phyloP scores from a whole-genome alignment of 805 yeast species.

The Barnettozyma vustinii region DNA sequence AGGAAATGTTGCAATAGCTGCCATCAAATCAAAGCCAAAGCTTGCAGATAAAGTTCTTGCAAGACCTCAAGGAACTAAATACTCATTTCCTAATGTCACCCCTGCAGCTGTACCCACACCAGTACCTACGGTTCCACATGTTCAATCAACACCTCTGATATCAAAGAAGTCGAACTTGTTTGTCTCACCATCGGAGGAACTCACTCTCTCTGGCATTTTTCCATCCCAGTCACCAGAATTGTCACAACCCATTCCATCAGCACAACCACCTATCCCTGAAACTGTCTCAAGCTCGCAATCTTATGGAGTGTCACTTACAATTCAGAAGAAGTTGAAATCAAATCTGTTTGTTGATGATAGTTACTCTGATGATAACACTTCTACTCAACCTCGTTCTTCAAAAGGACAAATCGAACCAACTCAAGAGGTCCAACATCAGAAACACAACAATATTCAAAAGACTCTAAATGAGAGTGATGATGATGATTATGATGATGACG shows the following conservation, averaged over 20 bases:
- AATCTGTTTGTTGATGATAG: constrained; percentile 1
- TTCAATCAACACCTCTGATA: not conserved
- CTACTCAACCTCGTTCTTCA: not conserved
- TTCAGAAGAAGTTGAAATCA: not conserved
- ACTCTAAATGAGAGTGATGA: not conserved
- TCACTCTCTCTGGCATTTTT: not conserved
- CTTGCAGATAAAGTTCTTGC: not conserved
- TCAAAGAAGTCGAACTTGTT: not conserved
- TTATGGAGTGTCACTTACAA: not conserved
- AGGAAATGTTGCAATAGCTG: not conserved
- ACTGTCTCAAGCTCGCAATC: not conserved
- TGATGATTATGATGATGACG: not conserved
- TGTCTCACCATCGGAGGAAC: not conserved
- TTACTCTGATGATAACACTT: not conserved
- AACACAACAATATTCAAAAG: not conserved
- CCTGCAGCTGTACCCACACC: not conserved
- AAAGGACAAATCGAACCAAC: not conserved
- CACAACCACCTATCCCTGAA: not conserved
- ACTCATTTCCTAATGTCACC: not conserved
- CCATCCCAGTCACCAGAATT: not conserved
- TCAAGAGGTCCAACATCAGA: not conserved
- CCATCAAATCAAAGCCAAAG: not conserved
- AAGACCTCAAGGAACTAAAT: not conserved
- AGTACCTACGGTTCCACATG: not conserved
- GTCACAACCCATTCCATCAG: not conserved